Conservation (phyloP, 2,329 filamentous ascomycete genomes). For the Hypoxylon sp. region DNA sequence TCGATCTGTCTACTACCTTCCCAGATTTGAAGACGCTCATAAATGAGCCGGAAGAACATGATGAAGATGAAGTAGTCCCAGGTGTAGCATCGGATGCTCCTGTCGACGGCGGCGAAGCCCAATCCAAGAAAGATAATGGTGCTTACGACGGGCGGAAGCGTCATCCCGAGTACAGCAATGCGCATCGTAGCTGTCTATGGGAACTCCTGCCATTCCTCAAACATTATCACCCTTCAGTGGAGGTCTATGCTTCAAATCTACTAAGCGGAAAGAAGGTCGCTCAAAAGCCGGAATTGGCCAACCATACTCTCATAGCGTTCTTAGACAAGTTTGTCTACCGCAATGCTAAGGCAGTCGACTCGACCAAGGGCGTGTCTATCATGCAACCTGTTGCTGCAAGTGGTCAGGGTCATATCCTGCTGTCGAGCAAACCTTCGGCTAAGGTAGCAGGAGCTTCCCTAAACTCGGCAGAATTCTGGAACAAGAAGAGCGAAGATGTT, state of each 20-base stretch:
- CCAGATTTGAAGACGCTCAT: slow-evolving; percentile 84
- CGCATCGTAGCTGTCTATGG: slow-evolving; percentile 94
- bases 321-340: slow-evolving; percentile 99
- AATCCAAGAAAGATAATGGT: slow-evolving; percentile 50
- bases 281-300: slow-evolving; percentile 89
- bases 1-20: slow-evolving; percentile 84
- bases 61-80: slow-evolving; percentile 76
- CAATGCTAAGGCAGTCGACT: slow-evolving; percentile 81
- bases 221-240: slow-evolving; percentile 95
- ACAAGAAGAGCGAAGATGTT: slow-evolving; percentile 88
- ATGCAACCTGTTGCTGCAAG: slow-evolving; percentile 87
- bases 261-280: slow-evolving; percentile 79
- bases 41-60: slow-evolving; percentile 83
- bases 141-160: slow-evolving; percentile 91
- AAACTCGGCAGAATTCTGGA: slow-evolving; percentile 93
- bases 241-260: slow-evolving; percentile 82
- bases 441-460: slow-evolving; percentile 64
- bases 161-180: slow-evolving; percentile 91
- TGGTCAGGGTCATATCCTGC: slow-evolving; percentile 70
- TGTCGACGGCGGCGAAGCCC: slow-evolving; percentile 45
- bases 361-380: slow-evolving; percentile 85
- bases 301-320: slow-evolving; percentile 94
- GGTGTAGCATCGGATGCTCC: slow-evolving; percentile 63
- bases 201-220: slow-evolving; percentile 84
- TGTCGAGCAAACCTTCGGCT: slow-evolving; percentile 64